Evolutionary conservation across 2,329 filamentous ascomycete species (phyloP).

Genomic region (Microcyclospora tardicrescens): DNA sequence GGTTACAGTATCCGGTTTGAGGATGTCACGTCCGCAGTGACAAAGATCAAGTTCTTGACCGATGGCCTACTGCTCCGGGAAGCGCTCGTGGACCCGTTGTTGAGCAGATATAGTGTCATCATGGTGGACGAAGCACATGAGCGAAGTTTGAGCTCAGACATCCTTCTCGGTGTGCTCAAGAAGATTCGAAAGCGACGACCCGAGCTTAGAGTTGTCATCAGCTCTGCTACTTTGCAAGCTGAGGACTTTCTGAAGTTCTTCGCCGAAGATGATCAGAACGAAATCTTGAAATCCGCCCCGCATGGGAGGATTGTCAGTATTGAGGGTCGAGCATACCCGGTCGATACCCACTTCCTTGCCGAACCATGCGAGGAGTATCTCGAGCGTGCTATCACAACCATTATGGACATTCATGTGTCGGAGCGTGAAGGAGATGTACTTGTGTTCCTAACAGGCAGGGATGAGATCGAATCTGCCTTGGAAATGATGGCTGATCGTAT

Average conservation of each 20-base stretch:
- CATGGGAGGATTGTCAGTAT: constrained; percentile 62
- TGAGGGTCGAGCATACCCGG: constrained; percentile 77
- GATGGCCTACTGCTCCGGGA: constrained; percentile 86
- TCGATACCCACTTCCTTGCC: constrained; percentile 73
- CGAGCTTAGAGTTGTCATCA: constrained; percentile 78
- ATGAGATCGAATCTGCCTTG: constrained; percentile 79
- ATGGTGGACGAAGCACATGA: constrained; percentile 98
- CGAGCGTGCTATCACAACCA: constrained; percentile 65
- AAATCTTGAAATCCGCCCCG: constrained; percentile 18
- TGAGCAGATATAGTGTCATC: constrained; percentile 85
- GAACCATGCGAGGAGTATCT: constrained; percentile 74
- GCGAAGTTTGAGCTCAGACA: constrained; percentile 80
- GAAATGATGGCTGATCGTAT: constrained; percentile 65
- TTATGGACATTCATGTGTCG: constrained; percentile 74
- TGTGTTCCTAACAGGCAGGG: constrained; percentile 80
- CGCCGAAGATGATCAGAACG: constrained; percentile 16
- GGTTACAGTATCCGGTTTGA: constrained; percentile 90
- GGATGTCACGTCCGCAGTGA: constrained; percentile 74
- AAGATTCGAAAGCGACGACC: constrained; percentile 72
- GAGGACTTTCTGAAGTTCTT: constrained; percentile 79
- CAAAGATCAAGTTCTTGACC: constrained; percentile 87
- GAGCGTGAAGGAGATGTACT: constrained; percentile 78
- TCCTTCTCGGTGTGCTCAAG: constrained; percentile 78
- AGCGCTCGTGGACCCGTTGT: constrained; percentile 78
- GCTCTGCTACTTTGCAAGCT: constrained; percentile 85